Percentiles rank a stretch among this genome's conserved stretches.
Conservation (phyloP, 2,329 filamentous ascomycete species). For the Arthrobotrys sphaeroides region DNA sequence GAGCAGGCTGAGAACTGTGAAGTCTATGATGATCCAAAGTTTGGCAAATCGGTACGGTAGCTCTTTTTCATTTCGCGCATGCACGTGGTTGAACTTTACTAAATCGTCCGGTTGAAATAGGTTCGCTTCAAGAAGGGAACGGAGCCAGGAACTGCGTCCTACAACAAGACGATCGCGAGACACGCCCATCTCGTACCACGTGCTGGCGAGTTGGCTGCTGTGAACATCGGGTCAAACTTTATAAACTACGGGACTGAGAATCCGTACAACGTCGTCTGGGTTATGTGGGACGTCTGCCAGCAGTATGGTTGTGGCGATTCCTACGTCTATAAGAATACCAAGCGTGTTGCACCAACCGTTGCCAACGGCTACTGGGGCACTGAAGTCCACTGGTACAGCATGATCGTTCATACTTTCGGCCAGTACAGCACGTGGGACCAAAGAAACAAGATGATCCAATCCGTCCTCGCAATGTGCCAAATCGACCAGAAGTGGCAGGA, state of each 20-base stretch:
- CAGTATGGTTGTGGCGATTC: neutral
- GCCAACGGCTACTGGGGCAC: neutral
- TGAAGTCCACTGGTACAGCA: neutral
- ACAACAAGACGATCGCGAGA: neutral
- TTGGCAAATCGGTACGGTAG: conserved; percentile 2
- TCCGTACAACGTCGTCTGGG: neutral
- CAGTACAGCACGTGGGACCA: neutral
- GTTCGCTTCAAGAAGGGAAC: conserved; percentile 1
- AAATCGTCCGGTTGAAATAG: neutral
- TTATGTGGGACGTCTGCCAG: neutral
- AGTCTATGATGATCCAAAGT: neutral
- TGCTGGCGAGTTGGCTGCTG: neutral
- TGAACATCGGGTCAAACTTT: neutral
- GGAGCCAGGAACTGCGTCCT: conserved; percentile 1
- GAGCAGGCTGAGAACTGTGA: neutral
- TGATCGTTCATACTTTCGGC: neutral
- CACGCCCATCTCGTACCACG: neutral
- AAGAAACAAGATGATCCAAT: neutral
- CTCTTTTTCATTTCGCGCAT: neutral
- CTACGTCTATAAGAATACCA: neutral
- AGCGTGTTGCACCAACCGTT: neutral
- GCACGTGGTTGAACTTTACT: neutral
- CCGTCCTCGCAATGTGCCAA: neutral
- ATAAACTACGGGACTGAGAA: neutral
- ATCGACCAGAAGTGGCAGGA: neutral